Conservation (phyloP, 2,329 filamentous ascomycete genomes). For the Salinomyces thailandicus region DNA sequence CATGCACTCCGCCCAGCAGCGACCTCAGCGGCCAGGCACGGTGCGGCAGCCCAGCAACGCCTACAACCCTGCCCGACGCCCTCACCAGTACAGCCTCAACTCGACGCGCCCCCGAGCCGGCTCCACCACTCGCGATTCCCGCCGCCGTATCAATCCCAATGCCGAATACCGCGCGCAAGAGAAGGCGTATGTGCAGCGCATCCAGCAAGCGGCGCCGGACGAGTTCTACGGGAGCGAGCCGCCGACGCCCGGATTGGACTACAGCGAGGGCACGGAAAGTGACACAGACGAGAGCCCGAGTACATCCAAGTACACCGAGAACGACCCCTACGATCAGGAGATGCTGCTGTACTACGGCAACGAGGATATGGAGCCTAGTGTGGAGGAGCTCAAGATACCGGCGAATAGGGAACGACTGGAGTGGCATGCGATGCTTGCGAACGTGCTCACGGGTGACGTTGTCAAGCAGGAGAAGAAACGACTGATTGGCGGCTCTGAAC, state of each 20-base stretch:
- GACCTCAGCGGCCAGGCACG: conserved; percentile 29
- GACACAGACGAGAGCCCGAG: conserved; percentile 77
- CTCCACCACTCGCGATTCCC: conserved; percentile 43
- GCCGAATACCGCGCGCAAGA: conserved; percentile 75
- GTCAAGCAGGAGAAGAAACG: conserved; percentile 97
- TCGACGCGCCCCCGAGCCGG: conserved; percentile 45
- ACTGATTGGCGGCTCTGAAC: conserved; percentile 68
- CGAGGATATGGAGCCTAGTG: conserved; percentile 75
- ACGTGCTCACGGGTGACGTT: conserved; percentile 90
- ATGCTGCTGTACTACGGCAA: conserved; percentile 87
- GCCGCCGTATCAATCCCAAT: conserved; percentile 50
- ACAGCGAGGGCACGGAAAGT: conserved; percentile 65
- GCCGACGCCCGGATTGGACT: conserved; percentile 57
- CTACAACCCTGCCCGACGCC: conserved; percentile 39
- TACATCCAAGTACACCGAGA: conserved; percentile 71
- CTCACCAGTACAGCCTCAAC: conserved; percentile 38
- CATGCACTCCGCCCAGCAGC: conserved; percentile 15
- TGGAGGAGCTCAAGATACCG: conserved; percentile 81
- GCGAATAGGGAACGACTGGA: conserved; percentile 83
- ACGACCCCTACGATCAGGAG: conserved; percentile 79
- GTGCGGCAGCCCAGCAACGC: conserved; percentile 40
- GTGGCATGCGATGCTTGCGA: conserved; percentile 97
- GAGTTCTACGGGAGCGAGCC: conserved; percentile 61
- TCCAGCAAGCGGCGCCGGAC: conserved; percentile 56
- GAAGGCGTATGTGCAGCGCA: conserved; percentile 84